These are phyloP conservation scores for Vickermania spadyakhi DNA, from an alignment of 208 protist genomes.

Conservation along the genomic window DNA sequence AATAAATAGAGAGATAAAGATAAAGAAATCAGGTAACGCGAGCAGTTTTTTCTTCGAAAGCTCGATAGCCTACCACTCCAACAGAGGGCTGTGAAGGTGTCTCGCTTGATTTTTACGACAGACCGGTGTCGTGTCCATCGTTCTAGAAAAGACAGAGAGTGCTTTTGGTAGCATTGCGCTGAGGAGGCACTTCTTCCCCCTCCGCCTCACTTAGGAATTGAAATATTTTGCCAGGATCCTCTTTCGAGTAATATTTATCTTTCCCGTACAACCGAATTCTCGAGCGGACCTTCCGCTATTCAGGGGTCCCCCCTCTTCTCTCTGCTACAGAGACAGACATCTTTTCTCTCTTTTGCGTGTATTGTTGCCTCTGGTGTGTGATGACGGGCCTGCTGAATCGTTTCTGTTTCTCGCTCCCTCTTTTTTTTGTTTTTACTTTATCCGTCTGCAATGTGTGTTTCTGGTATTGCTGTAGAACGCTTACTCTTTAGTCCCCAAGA, in stretches of 20 bases:
- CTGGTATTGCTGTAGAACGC: neutral
- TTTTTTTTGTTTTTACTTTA: neutral
- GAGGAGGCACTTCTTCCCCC: neutral
- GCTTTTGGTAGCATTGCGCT: neutral
- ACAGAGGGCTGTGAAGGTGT: too few species aligned
- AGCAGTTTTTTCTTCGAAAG: constrained; percentile 1
- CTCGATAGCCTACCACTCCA: too few species aligned
- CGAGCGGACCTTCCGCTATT: neutral
- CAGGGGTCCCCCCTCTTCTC: neutral
- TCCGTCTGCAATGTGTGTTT: neutral
- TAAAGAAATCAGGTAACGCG: neutral
- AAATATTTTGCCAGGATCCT: too few species aligned
- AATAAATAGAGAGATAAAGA: constrained; percentile 1
- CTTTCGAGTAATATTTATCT: too few species aligned
- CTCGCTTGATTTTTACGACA: neutral
- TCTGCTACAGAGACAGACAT: neutral
- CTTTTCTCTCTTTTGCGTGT: neutral
- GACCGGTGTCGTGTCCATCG: too few species aligned
- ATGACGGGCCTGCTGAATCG: too few species aligned
- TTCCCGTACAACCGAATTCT: neutral
- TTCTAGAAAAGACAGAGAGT: neutral
- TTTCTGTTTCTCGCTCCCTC: neutral
- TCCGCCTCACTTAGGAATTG: neutral
- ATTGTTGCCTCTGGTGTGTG: too few species aligned
- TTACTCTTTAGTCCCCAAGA: too few species aligned